These are phyloP conservation scores for Chalciporus piperatus DNA, from an alignment of 768 basidiomycete species.

Conservation along the genomic window DNA sequence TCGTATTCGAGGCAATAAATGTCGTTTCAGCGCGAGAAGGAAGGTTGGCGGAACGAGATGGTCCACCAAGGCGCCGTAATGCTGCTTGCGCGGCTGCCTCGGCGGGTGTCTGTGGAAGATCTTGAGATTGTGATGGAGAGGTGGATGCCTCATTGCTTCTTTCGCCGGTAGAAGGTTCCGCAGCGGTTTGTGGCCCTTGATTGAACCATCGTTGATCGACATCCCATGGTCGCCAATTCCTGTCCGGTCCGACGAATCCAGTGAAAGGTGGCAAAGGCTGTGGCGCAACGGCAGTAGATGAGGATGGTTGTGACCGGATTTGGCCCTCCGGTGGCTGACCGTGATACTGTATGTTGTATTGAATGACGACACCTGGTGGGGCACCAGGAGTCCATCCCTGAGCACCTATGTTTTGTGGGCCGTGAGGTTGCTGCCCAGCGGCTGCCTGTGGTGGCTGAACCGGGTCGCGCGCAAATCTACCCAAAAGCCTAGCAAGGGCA, in stretches of 20 bases:
- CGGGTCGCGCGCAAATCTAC: slow-evolving; percentile 56
- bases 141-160: not conserved
- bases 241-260: slow-evolving; percentile 64
- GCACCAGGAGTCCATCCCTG: slow-evolving; percentile 36
- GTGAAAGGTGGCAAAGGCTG: slow-evolving; percentile 52
- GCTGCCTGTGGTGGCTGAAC: slow-evolving; percentile 39
- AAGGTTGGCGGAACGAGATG: slow-evolving; percentile 10
- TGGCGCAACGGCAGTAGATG: slow-evolving; percentile 14
- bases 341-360: slow-evolving; percentile 65
- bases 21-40: slow-evolving; percentile 7
- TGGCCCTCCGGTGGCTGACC: slow-evolving; percentile 35
- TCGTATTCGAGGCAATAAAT: slow-evolving; percentile 4
- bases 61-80: slow-evolving; percentile 44
- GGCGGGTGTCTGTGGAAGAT: slow-evolving; percentile 32
- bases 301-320: slow-evolving; percentile 27
- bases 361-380: slow-evolving; percentile 51
- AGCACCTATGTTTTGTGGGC: slow-evolving; percentile 31
- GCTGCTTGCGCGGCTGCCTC: slow-evolving; percentile 70
- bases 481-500: slow-evolving; percentile 34
- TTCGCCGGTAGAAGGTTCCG: slow-evolving; percentile 9
- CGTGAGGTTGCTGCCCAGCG: slow-evolving; percentile 32
- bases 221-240: slow-evolving; percentile 67
- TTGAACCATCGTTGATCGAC: slow-evolving; percentile 34
- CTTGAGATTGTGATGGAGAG: slow-evolving; percentile 10
- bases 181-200: slow-evolving; percentile 3